phyloP scores from a whole-genome alignment of 441 rosid genomes.

The Rhodomyrtus psidioides region DNA sequence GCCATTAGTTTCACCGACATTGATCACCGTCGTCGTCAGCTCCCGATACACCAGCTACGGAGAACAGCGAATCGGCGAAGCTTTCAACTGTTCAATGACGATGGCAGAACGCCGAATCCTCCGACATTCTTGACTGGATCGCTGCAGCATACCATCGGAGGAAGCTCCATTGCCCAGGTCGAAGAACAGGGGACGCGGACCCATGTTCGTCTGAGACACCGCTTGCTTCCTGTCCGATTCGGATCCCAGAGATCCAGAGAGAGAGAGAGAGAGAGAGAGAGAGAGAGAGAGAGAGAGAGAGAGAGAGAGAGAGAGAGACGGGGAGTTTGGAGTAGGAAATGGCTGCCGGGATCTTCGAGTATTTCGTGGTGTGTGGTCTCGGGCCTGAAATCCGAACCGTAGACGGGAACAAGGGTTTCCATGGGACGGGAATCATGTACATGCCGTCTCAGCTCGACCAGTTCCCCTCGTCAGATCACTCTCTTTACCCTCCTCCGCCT shows the following conservation, averaged over 20 bases:
- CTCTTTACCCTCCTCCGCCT: conserved; percentile 76
- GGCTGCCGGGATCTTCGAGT: conserved; percentile 81
- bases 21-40: neutral
- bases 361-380: conserved; percentile 85
- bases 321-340: conserved; percentile 11
- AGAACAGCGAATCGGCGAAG: neutral
- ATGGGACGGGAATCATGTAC: conserved; percentile 52
- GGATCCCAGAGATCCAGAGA: neutral
- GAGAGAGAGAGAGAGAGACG: neutral
- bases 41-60: neutral
- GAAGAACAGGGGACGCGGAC: neutral
- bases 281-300: too few species aligned
- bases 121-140: neutral
- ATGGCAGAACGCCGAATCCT: neutral
- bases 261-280: neutral
- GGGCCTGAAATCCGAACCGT: conserved; percentile 95
- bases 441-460: conserved; percentile 78
- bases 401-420: conserved; percentile 79
- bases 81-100: neutral
- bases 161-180: neutral
- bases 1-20: neutral
- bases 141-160: neutral
- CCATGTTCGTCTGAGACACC: neutral
- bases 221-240: neutral
- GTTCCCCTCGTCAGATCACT: conserved; percentile 67